These are phyloP conservation scores for Scedosporium boydii DNA, from an alignment of 2,329 filamentous ascomycete species.

Conservation along the genomic window DNA sequence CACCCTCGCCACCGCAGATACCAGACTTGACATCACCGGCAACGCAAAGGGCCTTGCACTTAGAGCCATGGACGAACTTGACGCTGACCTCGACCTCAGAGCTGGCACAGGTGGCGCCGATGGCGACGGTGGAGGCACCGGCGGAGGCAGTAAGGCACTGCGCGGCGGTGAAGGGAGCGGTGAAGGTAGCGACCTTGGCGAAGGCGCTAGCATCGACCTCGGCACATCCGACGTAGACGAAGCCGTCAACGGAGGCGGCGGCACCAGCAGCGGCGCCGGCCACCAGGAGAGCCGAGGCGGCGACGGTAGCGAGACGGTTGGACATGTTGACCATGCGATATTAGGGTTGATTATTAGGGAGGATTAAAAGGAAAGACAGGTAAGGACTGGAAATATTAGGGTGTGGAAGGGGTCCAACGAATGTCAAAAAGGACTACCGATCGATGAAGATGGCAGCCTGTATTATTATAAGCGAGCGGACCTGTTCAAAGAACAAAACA, in stretches of 20 bases:
- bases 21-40: conserved; percentile 11
- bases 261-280: conserved; percentile 13
- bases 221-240: conserved; percentile 20
- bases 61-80: conserved; percentile 12
- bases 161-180: conserved; percentile 11
- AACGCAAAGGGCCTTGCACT: conserved; percentile 14
- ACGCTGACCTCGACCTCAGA: conserved; percentile 2
- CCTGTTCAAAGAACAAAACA: background rate
- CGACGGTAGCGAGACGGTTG: conserved; percentile 11
- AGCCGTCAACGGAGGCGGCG: conserved; percentile 10
- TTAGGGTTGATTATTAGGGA: background rate
- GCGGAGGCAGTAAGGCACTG: conserved; percentile 14
- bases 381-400: background rate
- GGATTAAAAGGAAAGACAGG: background rate
- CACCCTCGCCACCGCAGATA: conserved; percentile 15
- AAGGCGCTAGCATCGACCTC: conserved; percentile 12
- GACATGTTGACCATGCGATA: background rate
- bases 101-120: conserved; percentile 16
- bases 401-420: background rate
- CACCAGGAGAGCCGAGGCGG: conserved; percentile 15
- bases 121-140: conserved; percentile 14
- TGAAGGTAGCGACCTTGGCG: conserved; percentile 9
- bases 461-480: background rate
- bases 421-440: background rate
- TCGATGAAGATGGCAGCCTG: background rate